Conservation (phyloP, 176 grass and related monocot genomes). For the Musa acuminata region DNA sequence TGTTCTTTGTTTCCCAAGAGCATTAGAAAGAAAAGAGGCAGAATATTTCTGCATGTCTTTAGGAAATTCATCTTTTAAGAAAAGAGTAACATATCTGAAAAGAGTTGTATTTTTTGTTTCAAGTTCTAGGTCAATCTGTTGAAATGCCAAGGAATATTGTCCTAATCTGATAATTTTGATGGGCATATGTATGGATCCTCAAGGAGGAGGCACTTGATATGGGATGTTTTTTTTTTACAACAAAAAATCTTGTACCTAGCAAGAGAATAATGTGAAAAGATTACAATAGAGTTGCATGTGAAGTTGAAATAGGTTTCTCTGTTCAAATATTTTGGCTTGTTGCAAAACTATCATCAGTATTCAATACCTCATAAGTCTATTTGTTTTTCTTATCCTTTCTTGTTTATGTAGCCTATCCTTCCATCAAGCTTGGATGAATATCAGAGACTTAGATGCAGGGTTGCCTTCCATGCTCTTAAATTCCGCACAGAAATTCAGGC, state of each 20-base stretch:
- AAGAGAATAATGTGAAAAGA: background rate
- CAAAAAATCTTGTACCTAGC: background rate
- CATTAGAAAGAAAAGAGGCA: too few relatives aligned
- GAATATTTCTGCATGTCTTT: too few relatives aligned
- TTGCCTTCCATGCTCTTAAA: slow-evolving; percentile 84
- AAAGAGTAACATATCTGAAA: too few relatives aligned
- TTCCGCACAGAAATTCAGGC: slow-evolving; percentile 74
- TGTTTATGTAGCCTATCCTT: slow-evolving; percentile 60
- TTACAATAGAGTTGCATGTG: background rate
- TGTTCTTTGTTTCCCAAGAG: too few relatives aligned
- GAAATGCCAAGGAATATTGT: too few relatives aligned
- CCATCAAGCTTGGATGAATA: slow-evolving; percentile 68
- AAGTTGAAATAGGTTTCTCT: background rate
- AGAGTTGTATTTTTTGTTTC: too few relatives aligned
- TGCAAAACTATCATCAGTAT: background rate
- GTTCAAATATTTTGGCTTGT: background rate
- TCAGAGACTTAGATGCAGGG: slow-evolving; percentile 91
- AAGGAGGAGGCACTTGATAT: background rate
- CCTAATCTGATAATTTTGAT: too few relatives aligned
- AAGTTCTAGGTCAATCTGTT: too few relatives aligned
- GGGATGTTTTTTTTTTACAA: background rate
- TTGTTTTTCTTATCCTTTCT: background rate
- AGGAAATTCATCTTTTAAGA: too few relatives aligned
- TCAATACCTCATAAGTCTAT: background rate
- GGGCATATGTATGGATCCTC: too few relatives aligned